These are phyloP conservation scores for Fennellomyces sp. DNA, from an alignment of 371 early-diverging fungal genomes.

Conservation along the genomic window DNA sequence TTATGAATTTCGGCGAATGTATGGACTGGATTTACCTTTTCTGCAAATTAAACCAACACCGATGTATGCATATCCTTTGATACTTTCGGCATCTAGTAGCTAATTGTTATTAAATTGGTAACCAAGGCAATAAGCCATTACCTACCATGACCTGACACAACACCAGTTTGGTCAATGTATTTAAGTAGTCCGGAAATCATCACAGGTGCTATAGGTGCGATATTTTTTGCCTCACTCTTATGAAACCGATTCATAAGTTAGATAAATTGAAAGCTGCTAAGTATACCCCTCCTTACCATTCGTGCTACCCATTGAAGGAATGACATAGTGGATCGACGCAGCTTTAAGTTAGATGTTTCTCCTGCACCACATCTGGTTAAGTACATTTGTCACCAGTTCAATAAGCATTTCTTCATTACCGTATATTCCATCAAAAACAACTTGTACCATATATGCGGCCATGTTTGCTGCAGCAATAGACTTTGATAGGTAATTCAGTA, in stretches of 20 bases:
- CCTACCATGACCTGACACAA: slow-evolving; percentile 43
- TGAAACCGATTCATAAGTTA: background rate
- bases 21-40: slow-evolving; percentile 54
- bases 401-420: slow-evolving; percentile 35
- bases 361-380: slow-evolving; percentile 29
- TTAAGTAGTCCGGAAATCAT: slow-evolving; percentile 76
- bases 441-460: slow-evolving; percentile 70
- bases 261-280: background rate
- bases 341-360: slow-evolving; percentile 59
- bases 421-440: slow-evolving; percentile 80
- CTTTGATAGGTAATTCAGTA: slow-evolving; percentile 65
- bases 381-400: no score
- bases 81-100: slow-evolving; percentile 58
- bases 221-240: slow-evolving; percentile 44
- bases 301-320: slow-evolving; percentile 89
- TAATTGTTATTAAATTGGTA: background rate
- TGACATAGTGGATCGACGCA: slow-evolving; percentile 75
- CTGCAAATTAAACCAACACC: slow-evolving; percentile 78
- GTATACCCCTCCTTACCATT: slow-evolving; percentile 62
- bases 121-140: background rate
- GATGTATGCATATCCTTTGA: slow-evolving; percentile 87
- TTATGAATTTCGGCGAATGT: background rate
- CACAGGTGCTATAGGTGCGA: slow-evolving; percentile 70
- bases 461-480: slow-evolving; percentile 69
- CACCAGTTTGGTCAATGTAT: slow-evolving; percentile 62